phyloP scores from a whole-genome alignment of 1,284 basidiomycete species.

The Inonotus obliquus region DNA sequence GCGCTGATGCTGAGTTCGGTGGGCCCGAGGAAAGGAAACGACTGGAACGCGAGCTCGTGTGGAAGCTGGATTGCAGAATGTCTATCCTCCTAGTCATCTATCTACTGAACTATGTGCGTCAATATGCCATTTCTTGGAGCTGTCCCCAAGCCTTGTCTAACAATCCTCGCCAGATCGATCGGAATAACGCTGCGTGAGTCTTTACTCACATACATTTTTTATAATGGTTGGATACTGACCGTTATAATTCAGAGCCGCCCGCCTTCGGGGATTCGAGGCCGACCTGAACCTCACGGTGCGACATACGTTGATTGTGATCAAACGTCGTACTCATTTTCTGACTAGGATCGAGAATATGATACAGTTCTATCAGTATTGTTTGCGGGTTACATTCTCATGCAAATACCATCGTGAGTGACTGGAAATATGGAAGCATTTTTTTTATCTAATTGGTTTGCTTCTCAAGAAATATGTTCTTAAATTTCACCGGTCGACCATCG shows the following conservation, averaged over 20 bases:
- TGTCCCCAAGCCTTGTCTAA: background rate
- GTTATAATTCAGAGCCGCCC: slow-evolving; percentile 45
- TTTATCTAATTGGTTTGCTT: background rate
- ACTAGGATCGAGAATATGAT: slow-evolving; percentile 56
- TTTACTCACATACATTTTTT: slow-evolving; percentile 4
- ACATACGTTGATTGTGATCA: background rate
- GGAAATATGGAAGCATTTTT: slow-evolving; percentile 9
- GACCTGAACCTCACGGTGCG: slow-evolving; percentile 50
- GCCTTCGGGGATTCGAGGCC: slow-evolving; percentile 63
- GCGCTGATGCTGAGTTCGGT: slow-evolving; percentile 39
- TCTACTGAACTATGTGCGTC: slow-evolving; percentile 48
- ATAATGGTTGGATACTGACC: background rate
- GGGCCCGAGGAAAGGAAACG: slow-evolving; percentile 37
- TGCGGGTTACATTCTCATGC: slow-evolving; percentile 17
- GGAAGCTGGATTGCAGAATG: slow-evolving; percentile 47
- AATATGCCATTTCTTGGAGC: background rate
- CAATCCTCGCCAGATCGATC: slow-evolving; percentile 45
- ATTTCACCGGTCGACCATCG: slow-evolving; percentile 67
- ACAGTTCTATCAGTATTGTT: slow-evolving; percentile 72
- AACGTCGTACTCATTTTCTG: background rate
- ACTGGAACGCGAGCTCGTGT: slow-evolving; percentile 42
- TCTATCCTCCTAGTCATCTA: slow-evolving; percentile 54
- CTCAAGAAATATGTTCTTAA: slow-evolving; percentile 66
- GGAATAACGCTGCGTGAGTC: slow-evolving; percentile 61
- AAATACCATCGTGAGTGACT: slow-evolving; percentile 49